Conservation (phyloP, 257 asterid genomes). For the Plectranthus barbatus region DNA sequence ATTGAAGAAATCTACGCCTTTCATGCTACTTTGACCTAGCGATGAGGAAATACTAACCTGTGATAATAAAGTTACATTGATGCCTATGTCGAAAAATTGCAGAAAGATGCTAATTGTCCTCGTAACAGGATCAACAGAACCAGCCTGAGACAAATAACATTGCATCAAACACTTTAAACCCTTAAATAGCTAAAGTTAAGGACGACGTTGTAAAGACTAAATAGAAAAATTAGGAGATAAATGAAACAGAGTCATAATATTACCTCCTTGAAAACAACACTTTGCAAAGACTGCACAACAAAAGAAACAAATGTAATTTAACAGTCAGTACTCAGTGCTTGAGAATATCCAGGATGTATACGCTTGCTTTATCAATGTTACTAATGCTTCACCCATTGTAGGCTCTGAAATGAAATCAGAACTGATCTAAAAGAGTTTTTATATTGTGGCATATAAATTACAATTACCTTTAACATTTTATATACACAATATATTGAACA, state of each 20-base stretch:
- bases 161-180: conserved; percentile 12
- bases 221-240: conserved; percentile 6
- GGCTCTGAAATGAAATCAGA: not conserved
- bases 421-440: not conserved
- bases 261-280: conserved; percentile 97
- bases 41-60: conserved; percentile 71
- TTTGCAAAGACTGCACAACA: conserved; percentile 85
- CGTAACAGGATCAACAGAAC: conserved; percentile 94
- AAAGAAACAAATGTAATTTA: conserved; percentile 4
- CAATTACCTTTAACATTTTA: conserved; percentile 83
- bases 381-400: not conserved
- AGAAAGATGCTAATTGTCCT: conserved; percentile 85
- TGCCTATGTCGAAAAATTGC: conserved; percentile 94
- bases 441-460: not conserved
- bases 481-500: conserved; percentile 91
- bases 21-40: no score
- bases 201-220: conserved; percentile 5
- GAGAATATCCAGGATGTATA: conserved; percentile 1
- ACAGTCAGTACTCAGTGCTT: conserved; percentile 4
- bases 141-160: conserved; percentile 53
- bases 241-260: not conserved
- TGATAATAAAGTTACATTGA: conserved; percentile 76
- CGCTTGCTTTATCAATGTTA: not conserved
- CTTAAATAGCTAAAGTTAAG: not conserved
- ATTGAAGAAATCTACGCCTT: conserved; percentile 1